Evolutionary conservation across 2,329 filamentous ascomycete species (phyloP).

Genomic region (Fusarium sp.): DNA sequence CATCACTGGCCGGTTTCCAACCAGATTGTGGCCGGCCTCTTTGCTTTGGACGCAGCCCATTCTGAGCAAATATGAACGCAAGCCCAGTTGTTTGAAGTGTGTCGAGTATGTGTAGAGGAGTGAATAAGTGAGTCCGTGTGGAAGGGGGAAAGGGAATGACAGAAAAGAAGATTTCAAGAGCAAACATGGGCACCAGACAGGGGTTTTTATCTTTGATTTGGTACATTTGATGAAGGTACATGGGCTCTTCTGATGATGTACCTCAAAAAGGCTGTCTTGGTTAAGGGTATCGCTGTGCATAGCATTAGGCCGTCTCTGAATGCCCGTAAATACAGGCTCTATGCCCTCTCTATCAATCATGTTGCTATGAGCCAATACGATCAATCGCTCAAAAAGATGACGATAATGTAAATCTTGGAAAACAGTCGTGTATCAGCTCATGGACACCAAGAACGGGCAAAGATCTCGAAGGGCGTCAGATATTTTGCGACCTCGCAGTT

Average conservation of each 20-base stretch:
- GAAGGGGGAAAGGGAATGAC: background rate
- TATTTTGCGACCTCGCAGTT: background rate
- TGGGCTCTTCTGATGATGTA: background rate
- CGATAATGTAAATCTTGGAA: background rate
- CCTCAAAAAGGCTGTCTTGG: background rate
- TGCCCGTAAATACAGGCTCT: background rate
- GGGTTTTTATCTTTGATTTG: background rate
- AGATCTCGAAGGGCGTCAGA: too few species aligned
- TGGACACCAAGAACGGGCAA: background rate
- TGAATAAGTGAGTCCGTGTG: background rate
- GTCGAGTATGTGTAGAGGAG: background rate
- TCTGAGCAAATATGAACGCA: background rate
- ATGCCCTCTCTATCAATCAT: background rate
- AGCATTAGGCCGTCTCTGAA: background rate
- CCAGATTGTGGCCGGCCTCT: background rate
- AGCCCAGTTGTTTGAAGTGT: background rate
- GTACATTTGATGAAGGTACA: background rate
- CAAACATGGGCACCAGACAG: background rate
- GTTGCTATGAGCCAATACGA: background rate
- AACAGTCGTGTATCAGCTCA: background rate
- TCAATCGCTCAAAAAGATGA: background rate
- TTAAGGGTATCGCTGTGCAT: background rate
- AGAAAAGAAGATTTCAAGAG: background rate
- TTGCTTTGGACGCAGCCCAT: background rate
- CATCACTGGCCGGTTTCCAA: background rate